These are phyloP conservation scores for Homolaphlyctis polyrhiza DNA, from an alignment of 371 early-diverging fungal species.

Conservation along the genomic window DNA sequence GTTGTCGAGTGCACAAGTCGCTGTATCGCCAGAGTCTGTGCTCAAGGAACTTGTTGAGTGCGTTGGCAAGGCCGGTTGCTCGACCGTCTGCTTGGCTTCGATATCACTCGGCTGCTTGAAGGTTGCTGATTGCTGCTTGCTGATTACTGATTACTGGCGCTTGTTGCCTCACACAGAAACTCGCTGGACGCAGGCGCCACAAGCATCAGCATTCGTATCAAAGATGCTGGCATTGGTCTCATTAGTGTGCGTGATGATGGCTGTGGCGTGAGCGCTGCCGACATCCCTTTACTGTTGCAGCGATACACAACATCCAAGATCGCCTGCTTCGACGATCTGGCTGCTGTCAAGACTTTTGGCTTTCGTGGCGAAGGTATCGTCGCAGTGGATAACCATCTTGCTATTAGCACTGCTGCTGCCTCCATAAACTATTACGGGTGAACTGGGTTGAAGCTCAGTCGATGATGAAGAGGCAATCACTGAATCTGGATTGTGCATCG, in stretches of 20 bases:
- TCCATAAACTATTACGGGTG: too few relatives aligned
- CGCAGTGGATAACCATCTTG: too few relatives aligned
- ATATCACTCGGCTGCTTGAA: neutral
- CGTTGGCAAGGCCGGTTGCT: neutral
- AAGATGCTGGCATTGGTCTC: constrained; percentile 29
- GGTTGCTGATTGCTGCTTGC: neutral
- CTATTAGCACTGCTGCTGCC: too few relatives aligned
- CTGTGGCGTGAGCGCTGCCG: constrained; percentile 43
- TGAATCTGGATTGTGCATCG: constrained; percentile 15
- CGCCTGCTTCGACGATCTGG: constrained; percentile 41
- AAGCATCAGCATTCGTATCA: constrained; percentile 32
- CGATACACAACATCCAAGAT: constrained; percentile 61
- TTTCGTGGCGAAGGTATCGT: constrained; percentile 50
- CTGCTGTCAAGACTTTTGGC: constrained; percentile 45
- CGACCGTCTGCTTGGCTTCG: too few relatives aligned
- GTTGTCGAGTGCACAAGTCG: constrained; percentile 1
- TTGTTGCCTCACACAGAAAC: too few relatives aligned
- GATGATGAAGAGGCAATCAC: too few relatives aligned
- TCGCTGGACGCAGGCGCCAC: constrained; percentile 42
- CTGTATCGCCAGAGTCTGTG: neutral
- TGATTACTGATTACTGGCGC: constrained; percentile 1
- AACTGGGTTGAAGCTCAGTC: too few relatives aligned
- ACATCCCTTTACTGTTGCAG: constrained; percentile 36
- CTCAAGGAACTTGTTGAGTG: constrained; percentile 4
- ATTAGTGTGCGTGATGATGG: constrained; percentile 46